Percentiles rank a stretch among this genome's conserved stretches.
phyloP scores from a whole-genome alignment of 139 green algal species.

The Picochlorum costavermella region DNA sequence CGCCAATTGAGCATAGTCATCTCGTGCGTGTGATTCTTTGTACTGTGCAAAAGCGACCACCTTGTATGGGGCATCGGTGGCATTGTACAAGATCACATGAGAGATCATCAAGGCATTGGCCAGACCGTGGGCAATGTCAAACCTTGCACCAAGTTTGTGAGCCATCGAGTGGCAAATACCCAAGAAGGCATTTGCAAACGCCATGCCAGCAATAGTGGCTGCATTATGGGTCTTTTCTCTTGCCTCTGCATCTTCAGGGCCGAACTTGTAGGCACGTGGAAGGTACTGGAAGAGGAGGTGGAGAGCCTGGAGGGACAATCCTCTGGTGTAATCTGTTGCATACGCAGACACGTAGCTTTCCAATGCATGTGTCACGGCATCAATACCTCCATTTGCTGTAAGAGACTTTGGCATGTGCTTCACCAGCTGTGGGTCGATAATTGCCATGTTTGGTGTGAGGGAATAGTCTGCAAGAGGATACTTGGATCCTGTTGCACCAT shows the following conservation, averaged over 20 bases:
- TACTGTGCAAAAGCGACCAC: slow-evolving; percentile 67
- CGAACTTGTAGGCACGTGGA: slow-evolving; percentile 36
- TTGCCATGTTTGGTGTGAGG: slow-evolving; percentile 41
- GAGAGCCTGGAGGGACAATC: slow-evolving; percentile 29
- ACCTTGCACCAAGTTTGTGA: slow-evolving; percentile 31
- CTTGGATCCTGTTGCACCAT: slow-evolving; percentile 45
- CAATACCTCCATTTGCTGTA: slow-evolving; percentile 55
- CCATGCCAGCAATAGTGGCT: slow-evolving; percentile 66
- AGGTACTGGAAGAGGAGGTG: slow-evolving; percentile 54
- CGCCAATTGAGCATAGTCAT: slow-evolving; percentile 47
- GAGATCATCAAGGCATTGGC: slow-evolving; percentile 58
- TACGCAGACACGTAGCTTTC: slow-evolving; percentile 56
- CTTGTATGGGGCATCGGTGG: slow-evolving; percentile 53
- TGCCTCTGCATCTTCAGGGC: slow-evolving; percentile 40
- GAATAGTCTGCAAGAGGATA: slow-evolving; percentile 49
- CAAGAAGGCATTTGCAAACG: slow-evolving; percentile 69
- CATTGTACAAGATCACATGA: slow-evolving; percentile 64
- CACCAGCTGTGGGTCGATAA: slow-evolving; percentile 31
- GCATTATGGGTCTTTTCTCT: slow-evolving; percentile 61
- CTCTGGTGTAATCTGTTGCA: slow-evolving; percentile 57
- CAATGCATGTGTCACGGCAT: slow-evolving; percentile 56
- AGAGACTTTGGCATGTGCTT: slow-evolving; percentile 52
- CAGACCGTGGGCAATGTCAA: slow-evolving; percentile 54
- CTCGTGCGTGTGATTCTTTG: slow-evolving; percentile 41
- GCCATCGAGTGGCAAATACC: slow-evolving; percentile 62